phyloP scores from a whole-genome alignment of 352 stramenopile genomes.

The Pythium guiyangense region DNA sequence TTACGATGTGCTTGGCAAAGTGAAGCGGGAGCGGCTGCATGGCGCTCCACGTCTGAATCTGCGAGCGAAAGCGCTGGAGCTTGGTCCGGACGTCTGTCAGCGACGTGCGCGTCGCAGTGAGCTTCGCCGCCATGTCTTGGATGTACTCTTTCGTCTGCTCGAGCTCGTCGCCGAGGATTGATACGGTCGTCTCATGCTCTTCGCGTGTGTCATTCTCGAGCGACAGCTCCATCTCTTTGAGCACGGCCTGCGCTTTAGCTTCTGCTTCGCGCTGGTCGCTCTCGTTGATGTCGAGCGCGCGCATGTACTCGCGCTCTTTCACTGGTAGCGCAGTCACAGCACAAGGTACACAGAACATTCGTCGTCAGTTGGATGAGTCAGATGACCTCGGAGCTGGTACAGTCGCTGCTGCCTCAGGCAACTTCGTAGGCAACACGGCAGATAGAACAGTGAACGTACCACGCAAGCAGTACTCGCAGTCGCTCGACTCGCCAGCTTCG shows the following conservation, averaged over 20 bases:
- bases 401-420: no score
- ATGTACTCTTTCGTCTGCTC: slow-evolving; percentile 56
- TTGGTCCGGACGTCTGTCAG: slow-evolving; percentile 34
- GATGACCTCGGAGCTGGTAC: neutral
- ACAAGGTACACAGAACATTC: no score
- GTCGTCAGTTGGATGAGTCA: neutral
- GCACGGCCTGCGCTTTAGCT: slow-evolving; percentile 43
- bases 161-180: slow-evolving; percentile 55
- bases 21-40: slow-evolving; percentile 29
- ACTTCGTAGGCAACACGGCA: no score
- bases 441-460: slow-evolving; percentile 2
- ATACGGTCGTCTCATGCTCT: slow-evolving; percentile 35
- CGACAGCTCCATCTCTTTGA: slow-evolving; percentile 43
- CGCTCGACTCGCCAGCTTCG: slow-evolving; percentile 19
- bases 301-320: slow-evolving; percentile 39
- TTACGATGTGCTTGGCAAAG: slow-evolving; percentile 30
- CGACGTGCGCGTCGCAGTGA: slow-evolving; percentile 19
- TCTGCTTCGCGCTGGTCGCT: slow-evolving; percentile 47
- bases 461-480: slow-evolving; percentile 55
- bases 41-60: slow-evolving; percentile 10
- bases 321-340: slow-evolving; percentile 11
- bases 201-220: slow-evolving; percentile 29
- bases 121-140: slow-evolving; percentile 34
- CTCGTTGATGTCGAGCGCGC: slow-evolving; percentile 44
- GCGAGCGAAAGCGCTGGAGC: slow-evolving; percentile 21